phyloP scores from a whole-genome alignment of 2,329 filamentous ascomycete species.

The Orbilia ellipsospora region DNA sequence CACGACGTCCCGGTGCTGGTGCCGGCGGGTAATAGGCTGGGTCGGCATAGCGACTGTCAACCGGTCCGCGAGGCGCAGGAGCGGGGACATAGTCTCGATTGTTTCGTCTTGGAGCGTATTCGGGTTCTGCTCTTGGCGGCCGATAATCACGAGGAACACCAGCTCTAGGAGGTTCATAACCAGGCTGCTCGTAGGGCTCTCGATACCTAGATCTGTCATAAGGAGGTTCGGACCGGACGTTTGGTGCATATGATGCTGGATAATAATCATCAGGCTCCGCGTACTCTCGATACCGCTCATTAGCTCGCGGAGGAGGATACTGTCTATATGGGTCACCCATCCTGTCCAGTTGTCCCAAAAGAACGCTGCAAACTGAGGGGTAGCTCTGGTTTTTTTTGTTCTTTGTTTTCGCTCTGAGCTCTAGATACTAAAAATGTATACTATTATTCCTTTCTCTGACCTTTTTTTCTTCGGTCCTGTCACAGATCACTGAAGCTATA shows the following conservation, averaged over 20 bases:
- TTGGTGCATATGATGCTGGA: constrained; percentile 6
- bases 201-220: constrained; percentile 24
- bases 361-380: not conserved
- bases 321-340: constrained; percentile 48
- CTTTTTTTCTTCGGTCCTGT: not conserved
- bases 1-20: constrained; percentile 23
- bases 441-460: not conserved
- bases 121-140: constrained; percentile 24
- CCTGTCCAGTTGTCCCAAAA: constrained; percentile 12
- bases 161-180: constrained; percentile 32
- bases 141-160: constrained; percentile 43
- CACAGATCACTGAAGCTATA: constrained; percentile 33
- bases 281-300: constrained; percentile 19
- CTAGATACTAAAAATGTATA: constrained; percentile 6
- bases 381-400: not conserved
- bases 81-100: constrained; percentile 26
- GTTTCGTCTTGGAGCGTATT: constrained; percentile 21
- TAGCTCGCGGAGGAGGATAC: constrained; percentile 10
- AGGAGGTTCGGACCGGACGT: constrained; percentile 11
- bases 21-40: constrained; percentile 36
- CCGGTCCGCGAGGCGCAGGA: constrained; percentile 24
- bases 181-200: constrained; percentile 11
- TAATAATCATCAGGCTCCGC: constrained; percentile 26
- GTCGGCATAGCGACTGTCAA: constrained; percentile 39
- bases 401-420: not conserved